phyloP scores from a whole-genome alignment of 1,284 basidiomycete species.

The Fistulina hepatica region DNA sequence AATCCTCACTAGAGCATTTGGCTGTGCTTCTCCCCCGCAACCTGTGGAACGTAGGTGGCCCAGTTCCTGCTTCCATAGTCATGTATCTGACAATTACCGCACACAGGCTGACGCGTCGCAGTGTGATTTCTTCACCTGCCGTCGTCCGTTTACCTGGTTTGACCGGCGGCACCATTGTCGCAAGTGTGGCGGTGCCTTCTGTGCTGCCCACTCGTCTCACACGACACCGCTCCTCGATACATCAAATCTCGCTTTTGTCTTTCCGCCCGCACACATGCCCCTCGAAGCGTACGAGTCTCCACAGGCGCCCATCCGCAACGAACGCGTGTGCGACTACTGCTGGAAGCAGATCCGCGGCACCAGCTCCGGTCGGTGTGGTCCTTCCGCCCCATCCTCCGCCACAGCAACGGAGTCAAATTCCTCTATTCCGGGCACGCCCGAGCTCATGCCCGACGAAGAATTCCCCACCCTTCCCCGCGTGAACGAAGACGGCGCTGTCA shows the following conservation, averaged over 20 bases:
- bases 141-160: constrained; percentile 47
- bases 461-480: constrained; percentile 20
- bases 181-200: constrained; percentile 49
- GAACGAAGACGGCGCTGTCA: constrained; percentile 18
- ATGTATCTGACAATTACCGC: constrained; percentile 13
- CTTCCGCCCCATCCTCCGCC: constrained; percentile 20
- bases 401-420: constrained; percentile 28
- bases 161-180: constrained; percentile 72
- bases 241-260: constrained; percentile 49
- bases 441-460: constrained; percentile 22
- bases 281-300: constrained; percentile 45
- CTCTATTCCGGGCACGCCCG: background rate
- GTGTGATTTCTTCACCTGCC: constrained; percentile 66
- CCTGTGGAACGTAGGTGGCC: constrained; percentile 55
- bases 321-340: constrained; percentile 63
- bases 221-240: constrained; percentile 13
- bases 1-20: constrained; percentile 55
- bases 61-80: constrained; percentile 1
- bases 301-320: constrained; percentile 36
- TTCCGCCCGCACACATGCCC: constrained; percentile 55
- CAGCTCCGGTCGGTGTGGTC: constrained; percentile 19
- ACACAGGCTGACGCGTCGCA: constrained; percentile 43
- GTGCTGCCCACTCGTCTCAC: constrained; percentile 6
- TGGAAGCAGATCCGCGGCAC: constrained; percentile 57
- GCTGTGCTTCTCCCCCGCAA: constrained; percentile 57